phyloP scores from a whole-genome alignment of 768 basidiomycete species.

The Leccinum boreale region DNA sequence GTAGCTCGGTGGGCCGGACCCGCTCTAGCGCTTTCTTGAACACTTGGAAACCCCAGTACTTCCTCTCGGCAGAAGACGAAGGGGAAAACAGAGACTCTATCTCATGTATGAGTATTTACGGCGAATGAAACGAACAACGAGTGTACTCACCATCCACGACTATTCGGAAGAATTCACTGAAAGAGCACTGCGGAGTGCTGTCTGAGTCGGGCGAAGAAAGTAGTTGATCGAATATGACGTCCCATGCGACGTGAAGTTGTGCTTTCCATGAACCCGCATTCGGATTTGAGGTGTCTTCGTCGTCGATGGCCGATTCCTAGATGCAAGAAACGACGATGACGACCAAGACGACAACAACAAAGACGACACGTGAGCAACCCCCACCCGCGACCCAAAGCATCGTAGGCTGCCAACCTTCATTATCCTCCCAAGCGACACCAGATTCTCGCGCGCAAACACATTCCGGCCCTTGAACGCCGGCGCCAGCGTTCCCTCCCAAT shows the following conservation, averaged over 20 bases:
- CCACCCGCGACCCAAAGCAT: neutral
- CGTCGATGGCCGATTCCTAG: slow-evolving; percentile 58
- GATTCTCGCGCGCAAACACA: slow-evolving; percentile 67
- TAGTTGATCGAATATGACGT: slow-evolving; percentile 71
- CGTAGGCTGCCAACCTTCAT: slow-evolving; percentile 58
- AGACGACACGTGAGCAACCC: slow-evolving; percentile 7
- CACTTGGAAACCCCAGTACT: slow-evolving; percentile 95
- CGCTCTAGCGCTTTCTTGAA: slow-evolving; percentile 77
- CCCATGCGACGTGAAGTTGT: slow-evolving; percentile 91
- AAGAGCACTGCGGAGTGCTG: slow-evolving; percentile 48
- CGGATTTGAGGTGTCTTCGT: slow-evolving; percentile 50
- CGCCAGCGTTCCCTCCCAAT: slow-evolving; percentile 63
- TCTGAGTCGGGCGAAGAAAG: slow-evolving; percentile 46
- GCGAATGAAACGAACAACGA: neutral
- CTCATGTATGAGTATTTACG: neutral
- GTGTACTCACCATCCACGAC: slow-evolving; percentile 81
- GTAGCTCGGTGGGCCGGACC: slow-evolving; percentile 61
- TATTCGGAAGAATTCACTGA: slow-evolving; percentile 88
- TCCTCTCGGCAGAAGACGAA: slow-evolving; percentile 81
- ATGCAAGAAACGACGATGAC: neutral
- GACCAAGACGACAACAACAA: neutral
- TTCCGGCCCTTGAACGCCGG: slow-evolving; percentile 78
- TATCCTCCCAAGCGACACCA: slow-evolving; percentile 68
- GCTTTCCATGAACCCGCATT: slow-evolving; percentile 75
- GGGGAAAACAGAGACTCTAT: slow-evolving; percentile 84